Evolutionary conservation across 345 rosid species (phyloP).

Genomic region (Hibiscus mutabilis): DNA sequence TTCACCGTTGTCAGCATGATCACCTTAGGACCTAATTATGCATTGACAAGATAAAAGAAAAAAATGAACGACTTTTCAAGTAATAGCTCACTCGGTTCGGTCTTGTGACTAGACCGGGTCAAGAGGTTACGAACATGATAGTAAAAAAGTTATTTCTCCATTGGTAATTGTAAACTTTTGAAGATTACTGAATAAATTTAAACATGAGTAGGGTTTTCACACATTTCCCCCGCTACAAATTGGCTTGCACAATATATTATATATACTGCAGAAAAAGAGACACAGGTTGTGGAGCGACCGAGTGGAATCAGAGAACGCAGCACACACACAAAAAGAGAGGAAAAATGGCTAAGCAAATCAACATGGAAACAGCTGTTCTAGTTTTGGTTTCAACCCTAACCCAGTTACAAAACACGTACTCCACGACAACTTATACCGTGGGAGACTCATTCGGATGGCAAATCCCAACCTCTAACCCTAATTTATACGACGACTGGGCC

Average conservation of each 20-base stretch:
- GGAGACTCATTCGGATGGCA: constrained; percentile 35
- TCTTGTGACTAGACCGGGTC: too few species aligned
- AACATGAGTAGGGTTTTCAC: too few species aligned
- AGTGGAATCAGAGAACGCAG: constrained; percentile 21
- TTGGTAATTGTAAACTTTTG: too few species aligned
- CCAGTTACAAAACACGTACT: constrained; percentile 11
- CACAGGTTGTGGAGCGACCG: not conserved
- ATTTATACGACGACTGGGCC: constrained; percentile 31
- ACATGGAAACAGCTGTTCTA: not conserved
- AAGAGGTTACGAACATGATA: too few species aligned
- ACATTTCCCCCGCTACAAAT: too few species aligned
- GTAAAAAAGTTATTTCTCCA: too few species aligned
- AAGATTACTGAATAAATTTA: too few species aligned
- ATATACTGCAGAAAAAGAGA: not conserved
- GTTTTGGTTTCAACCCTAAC: constrained; percentile 10
- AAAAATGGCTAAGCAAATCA: constrained; percentile 9
- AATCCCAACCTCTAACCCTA: not conserved
- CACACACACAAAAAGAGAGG: not conserved
- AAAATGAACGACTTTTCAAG: too few species aligned
- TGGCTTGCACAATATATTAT: not conserved
- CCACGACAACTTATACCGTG: constrained; percentile 18
- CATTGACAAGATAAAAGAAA: too few species aligned
- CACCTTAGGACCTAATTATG: too few species aligned
- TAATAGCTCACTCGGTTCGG: too few species aligned
- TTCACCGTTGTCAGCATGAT: too few species aligned